Percentiles rank a stretch among this genome's conserved stretches.
Conservation (phyloP, 805 yeast genomes). For the Candida ficus region DNA sequence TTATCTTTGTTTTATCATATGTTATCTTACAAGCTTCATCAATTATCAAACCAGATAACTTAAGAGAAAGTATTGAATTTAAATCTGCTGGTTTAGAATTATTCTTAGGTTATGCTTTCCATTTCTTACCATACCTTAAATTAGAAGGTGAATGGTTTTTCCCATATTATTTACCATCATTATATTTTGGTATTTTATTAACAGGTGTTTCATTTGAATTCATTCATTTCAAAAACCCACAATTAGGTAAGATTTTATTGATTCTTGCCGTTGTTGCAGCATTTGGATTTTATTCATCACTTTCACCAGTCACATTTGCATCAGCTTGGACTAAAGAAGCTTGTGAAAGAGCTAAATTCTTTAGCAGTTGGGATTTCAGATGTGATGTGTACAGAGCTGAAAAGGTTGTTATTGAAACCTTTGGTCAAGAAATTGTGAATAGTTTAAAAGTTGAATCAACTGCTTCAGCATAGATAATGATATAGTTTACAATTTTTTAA, state of each 20-base stretch:
- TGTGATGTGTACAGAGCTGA: conserved; percentile 28
- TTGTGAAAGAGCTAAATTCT: conserved; percentile 34
- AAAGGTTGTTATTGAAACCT: background rate
- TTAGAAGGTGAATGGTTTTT: conserved; percentile 30
- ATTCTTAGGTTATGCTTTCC: conserved; percentile 50
- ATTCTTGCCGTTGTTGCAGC: conserved; percentile 15
- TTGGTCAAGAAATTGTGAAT: background rate
- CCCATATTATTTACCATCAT: conserved; percentile 45
- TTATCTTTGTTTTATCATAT: conserved; percentile 28
- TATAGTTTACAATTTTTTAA: too few species aligned
- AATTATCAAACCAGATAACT: conserved; percentile 22
- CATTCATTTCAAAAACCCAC: conserved; percentile 26
- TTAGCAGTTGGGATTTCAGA: conserved; percentile 39
- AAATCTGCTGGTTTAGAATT: conserved; percentile 23
- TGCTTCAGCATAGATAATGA: too few species aligned
- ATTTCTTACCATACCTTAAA: conserved; percentile 50
- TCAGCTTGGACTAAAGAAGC: conserved; percentile 36
- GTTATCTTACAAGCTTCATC: conserved; percentile 17
- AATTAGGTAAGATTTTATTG: conserved; percentile 26
- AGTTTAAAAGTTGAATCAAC: background rate
- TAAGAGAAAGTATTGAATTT: conserved; percentile 10
- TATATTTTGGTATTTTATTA: conserved; percentile 43
- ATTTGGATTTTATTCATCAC: conserved; percentile 23
- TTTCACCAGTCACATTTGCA: conserved; percentile 44
- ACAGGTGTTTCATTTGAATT: conserved; percentile 41